phyloP scores from a whole-genome alignment of 1,139 yeast genomes.

The Trichomonascaceae sp. region DNA sequence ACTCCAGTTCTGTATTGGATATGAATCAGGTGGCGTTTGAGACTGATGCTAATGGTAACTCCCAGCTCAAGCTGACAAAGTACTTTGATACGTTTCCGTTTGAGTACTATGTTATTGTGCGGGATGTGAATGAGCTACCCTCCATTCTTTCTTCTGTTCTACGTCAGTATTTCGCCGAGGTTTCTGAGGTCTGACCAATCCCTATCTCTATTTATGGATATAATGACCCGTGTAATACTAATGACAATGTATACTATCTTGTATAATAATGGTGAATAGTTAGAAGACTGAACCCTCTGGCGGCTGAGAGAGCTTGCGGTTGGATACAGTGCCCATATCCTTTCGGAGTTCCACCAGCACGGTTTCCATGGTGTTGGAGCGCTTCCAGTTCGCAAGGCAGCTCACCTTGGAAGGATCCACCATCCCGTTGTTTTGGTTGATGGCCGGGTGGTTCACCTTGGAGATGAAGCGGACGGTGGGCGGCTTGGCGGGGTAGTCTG shows the following conservation, averaged over 20 bases:
- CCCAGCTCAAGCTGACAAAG: slow-evolving; percentile 63
- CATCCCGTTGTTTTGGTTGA: slow-evolving; percentile 48
- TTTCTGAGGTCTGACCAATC: slow-evolving; percentile 34
- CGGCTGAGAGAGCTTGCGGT: slow-evolving; percentile 83
- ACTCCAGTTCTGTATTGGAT: slow-evolving; percentile 72
- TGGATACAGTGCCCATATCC: slow-evolving; percentile 73
- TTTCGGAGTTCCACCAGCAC: slow-evolving; percentile 71
- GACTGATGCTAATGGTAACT: slow-evolving; percentile 55
- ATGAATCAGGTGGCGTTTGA: slow-evolving; percentile 86
- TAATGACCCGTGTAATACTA: no score
- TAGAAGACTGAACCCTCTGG: slow-evolving; percentile 66
- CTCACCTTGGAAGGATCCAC: slow-evolving; percentile 52
- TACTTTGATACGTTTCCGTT: slow-evolving; percentile 93
- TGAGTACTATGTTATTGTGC: slow-evolving; percentile 89
- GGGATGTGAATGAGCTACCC: slow-evolving; percentile 80
- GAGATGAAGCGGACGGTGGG: slow-evolving; percentile 72
- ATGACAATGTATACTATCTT: no score
- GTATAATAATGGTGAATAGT: no score
- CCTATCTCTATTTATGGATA: no score
- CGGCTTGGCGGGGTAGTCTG: slow-evolving; percentile 76
- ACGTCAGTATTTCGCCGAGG: slow-evolving; percentile 81
- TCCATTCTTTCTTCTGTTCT: slow-evolving; percentile 80
- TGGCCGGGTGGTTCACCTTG: slow-evolving; percentile 84
- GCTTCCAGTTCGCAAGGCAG: slow-evolving; percentile 72
- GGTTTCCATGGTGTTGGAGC: slow-evolving; percentile 84